phyloP scores from a whole-genome alignment of 192 early-diverging fungal genomes.

The Diversispora epigaea region DNA sequence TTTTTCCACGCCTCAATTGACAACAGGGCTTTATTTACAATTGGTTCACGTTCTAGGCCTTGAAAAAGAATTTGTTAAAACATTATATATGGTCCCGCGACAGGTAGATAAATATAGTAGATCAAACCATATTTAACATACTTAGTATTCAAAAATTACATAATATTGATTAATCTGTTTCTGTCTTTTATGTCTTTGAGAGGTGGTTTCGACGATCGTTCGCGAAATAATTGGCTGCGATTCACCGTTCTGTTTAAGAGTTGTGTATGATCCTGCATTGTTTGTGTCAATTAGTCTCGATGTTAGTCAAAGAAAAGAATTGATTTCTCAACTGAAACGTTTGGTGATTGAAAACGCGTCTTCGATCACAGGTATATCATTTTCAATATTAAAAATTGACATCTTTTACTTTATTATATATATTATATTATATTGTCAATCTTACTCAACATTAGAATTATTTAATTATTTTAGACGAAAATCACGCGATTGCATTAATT shows the following conservation, averaged over 20 bases:
- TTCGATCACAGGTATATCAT: background rate
- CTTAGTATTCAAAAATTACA: too few species aligned
- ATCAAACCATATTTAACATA: too few species aligned
- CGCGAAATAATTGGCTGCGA: background rate
- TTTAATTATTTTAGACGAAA: background rate
- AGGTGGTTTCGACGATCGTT: too few species aligned
- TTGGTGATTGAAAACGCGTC: background rate
- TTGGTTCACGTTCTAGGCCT: too few species aligned
- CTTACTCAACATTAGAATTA: background rate
- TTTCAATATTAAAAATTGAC: background rate
- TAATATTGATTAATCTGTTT: too few species aligned
- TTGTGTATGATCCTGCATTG: conserved; percentile 10
- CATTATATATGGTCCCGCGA: too few species aligned
- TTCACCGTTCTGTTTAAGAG: background rate
- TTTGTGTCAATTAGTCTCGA: background rate
- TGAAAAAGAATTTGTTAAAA: too few species aligned
- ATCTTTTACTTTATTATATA: background rate
- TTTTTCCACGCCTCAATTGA: too few species aligned
- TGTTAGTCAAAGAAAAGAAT: background rate
- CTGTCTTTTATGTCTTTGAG: too few species aligned
- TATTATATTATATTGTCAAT: too few species aligned
- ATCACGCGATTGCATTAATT: background rate
- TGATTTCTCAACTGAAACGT: background rate
- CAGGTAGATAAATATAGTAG: too few species aligned
- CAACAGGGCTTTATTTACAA: too few species aligned